Conservation (phyloP, 208 protist genomes). For the Lotmaria passim region DNA sequence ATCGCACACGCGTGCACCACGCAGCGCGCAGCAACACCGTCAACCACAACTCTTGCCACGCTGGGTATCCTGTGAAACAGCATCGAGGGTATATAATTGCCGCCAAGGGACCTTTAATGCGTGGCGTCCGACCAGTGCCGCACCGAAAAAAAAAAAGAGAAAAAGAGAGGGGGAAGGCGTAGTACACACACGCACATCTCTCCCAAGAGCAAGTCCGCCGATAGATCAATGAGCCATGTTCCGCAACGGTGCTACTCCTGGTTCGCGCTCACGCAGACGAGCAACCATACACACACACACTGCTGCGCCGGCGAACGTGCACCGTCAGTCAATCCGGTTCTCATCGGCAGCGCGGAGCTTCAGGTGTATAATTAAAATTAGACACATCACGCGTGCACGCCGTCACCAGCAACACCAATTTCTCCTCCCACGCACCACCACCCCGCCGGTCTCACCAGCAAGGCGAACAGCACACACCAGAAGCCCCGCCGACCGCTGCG, state of each 20-base stretch:
- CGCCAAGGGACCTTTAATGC: conserved; percentile 41
- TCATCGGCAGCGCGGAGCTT: not conserved
- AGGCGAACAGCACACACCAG: not conserved
- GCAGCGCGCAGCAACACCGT: not conserved
- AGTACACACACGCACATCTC: conserved; percentile 1
- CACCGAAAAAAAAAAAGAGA: conserved; percentile 3
- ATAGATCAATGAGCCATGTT: conserved; percentile 30
- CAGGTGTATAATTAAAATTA: conserved; percentile 9
- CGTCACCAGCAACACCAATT: too few relatives aligned
- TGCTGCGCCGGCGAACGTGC: not conserved
- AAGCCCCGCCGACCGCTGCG: not conserved
- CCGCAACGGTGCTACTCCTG: conserved; percentile 37
- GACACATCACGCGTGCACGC: not conserved
- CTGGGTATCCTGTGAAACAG: conserved; percentile 48
- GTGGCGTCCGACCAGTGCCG: conserved; percentile 2
- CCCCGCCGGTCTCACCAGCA: not conserved
- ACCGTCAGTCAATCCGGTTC: not conserved
- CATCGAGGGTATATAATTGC: conserved; percentile 37
- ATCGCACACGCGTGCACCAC: conserved; percentile 1
- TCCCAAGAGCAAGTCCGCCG: conserved; percentile 33
- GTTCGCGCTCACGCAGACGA: conserved; percentile 4
- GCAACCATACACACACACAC: too few relatives aligned
- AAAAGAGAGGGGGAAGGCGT: not conserved
- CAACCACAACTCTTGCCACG: conserved; percentile 33
- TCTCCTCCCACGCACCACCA: too few relatives aligned